Evolutionary conservation across 345 rosid species (phyloP), one percentile per base, ranked within the genome.

Genomic region (Linum usitatissimum): DNA sequence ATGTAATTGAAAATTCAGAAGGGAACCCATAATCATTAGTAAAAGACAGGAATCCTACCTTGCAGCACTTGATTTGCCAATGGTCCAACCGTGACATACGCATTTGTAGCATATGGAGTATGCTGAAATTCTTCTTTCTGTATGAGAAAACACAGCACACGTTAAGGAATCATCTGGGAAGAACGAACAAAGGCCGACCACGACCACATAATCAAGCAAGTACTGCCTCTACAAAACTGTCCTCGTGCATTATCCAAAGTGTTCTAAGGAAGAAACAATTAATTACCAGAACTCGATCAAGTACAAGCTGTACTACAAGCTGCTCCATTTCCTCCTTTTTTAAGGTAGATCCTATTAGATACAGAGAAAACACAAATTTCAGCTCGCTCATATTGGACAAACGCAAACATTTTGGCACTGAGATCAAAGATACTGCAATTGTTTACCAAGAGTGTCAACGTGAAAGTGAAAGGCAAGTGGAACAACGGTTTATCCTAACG

Each of bases 111-210:
- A 69, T 92, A 89, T 62, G 98, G 83, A 64, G 96, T 86, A 83
- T 92, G 98, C 72, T 82, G 96, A 66, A 83, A 92, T 77, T 92
- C 98, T 80, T 92, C 96, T 75, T 80, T 84, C 98, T 89, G 65
- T 80, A 77, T 18, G 6, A 73, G 12, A 55, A 48, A 69, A 18
- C n/a, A 19, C 19, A 36, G 20, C 48, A 13, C 49, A 68, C 18
- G 60, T 53, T 61, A 23, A 57, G 19, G 42, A 23, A 59, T 36
- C 48, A 1, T 40, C 48, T 40, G 48, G 13, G 48, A 40, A 40
- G 48, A 40, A 40, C 13, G 48, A 40, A 40, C 1, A 40, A 3
- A 7, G 13, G 13, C 8, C 48, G 10, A 40, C 48, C 38, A 34
- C 8, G 6, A 4, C 38, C 38, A 34, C 4, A 34, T 4, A 34